A percentile compares a stretch with the other conserved stretches of the same genome.
phyloP scores from a whole-genome alignment of 768 basidiomycete species.

The Russula sp. region DNA sequence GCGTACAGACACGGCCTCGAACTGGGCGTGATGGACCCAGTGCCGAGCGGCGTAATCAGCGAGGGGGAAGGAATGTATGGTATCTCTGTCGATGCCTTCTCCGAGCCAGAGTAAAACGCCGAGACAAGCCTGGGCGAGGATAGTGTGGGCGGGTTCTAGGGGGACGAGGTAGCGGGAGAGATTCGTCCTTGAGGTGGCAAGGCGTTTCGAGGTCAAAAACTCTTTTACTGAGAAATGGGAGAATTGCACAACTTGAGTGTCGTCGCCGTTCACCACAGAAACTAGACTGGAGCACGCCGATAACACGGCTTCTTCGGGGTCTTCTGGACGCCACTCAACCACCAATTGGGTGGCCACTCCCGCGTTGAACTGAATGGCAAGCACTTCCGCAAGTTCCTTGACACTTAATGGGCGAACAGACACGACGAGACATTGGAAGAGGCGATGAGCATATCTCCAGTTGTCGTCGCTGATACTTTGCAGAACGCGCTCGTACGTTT shows the following conservation, averaged over 20 bases:
- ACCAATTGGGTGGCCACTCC: neutral
- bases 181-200: neutral
- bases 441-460: neutral
- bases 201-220: constrained; percentile 1
- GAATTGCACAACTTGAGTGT: neutral
- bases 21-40: neutral
- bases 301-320: constrained; percentile 1
- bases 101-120: neutral
- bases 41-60: neutral
- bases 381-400: neutral
- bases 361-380: neutral
- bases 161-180: neutral
- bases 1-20: neutral
- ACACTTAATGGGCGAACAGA: neutral
- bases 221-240: constrained; percentile 5
- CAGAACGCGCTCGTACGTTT: constrained; percentile 1
- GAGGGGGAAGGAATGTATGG: neutral
- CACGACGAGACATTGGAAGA: neutral
- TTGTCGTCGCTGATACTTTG: neutral
- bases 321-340: neutral
- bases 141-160: no score
- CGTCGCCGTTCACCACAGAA: neutral
- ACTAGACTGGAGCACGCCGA: constrained; percentile 1
- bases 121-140: neutral
- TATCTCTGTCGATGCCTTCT: neutral